Base-by-base conservation (phyloP, 2,329 filamentous ascomycete species). In the Cordyceps cateniannulata region DNA sequence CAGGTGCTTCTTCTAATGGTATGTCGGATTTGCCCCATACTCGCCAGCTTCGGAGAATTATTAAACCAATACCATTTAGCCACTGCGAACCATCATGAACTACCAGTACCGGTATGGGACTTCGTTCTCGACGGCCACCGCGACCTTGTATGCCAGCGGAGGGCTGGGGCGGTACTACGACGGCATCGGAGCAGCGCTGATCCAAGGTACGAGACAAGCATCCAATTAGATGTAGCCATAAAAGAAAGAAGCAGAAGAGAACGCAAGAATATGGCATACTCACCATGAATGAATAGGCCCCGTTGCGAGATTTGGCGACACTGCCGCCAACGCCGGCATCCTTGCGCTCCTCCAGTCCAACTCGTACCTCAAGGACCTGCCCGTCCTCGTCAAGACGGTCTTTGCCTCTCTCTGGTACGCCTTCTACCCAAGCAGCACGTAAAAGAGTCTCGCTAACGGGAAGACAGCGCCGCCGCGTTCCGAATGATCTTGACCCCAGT, bases 21-120 rank as follows among this genome's bases (percentile, higher is more conserved):
- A 70, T 3, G 63, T 14, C 8, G n/a, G 9, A 38, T 2, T 0
- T 0, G 0, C 5, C 18, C 10, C 7, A 12, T 29, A 16, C 8
- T 3, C 25, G 51, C 12, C 18, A 9, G 29, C 14, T 7, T 24
- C 5, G 8, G 24, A 25, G 25, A 14, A 5, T 22, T 2, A 9
- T 24, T 1, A 10, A 1, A 7, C 0, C 1, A n/a, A 16, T 29
- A n/a, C 8, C 2, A 1, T 1, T 4, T 51, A 80, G 77, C 78
- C 78, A 3, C 68, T 80, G 3, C 73, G 78, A 5, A 80, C 78
- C 0, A 77, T 80, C 14, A 80, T 80, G 78, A 80, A 80, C 66
- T 80, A 80, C 49, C 78, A 80, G 62, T 80, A 80, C 58, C 77
- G 78, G 2, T 77, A 75, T 44, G 78, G 78, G 1, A 73, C 71